These are phyloP conservation scores for Pseudisothecium myosuroides DNA, from an alignment of 225 moss, liverwort and hornwort genomes.

Conservation along the genomic window DNA sequence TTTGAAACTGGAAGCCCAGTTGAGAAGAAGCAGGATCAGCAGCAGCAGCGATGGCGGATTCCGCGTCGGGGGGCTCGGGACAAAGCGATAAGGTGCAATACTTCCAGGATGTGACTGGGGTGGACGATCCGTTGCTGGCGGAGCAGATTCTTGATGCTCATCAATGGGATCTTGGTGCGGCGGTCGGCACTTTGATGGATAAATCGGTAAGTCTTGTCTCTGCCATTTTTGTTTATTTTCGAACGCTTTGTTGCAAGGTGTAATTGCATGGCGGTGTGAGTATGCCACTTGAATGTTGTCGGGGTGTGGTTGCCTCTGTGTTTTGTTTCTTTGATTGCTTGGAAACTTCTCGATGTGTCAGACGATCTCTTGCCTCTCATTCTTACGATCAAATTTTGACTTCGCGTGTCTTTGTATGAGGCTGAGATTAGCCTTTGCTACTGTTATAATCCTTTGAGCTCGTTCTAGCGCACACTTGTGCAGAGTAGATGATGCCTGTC, in stretches of 20 bases:
- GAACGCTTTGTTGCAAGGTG: not conserved
- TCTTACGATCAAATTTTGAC: not conserved
- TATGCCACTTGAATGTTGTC: not conserved
- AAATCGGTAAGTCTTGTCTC: slow-evolving; percentile 17
- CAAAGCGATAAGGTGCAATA: slow-evolving; percentile 72
- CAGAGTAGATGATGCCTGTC: not conserved
- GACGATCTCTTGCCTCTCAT: not conserved
- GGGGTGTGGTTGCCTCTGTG: not conserved
- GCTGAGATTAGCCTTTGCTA: not conserved
- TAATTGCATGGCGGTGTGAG: not conserved
- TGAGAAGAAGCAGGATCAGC: not conserved
- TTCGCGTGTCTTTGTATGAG: not conserved
- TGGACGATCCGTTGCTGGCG: slow-evolving; percentile 55
- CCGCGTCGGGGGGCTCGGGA: slow-evolving; percentile 28
- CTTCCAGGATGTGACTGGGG: slow-evolving; percentile 92
- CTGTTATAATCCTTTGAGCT: not conserved
- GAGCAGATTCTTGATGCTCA: slow-evolving; percentile 88
- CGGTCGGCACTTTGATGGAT: slow-evolving; percentile 66
- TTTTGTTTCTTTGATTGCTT: not conserved
- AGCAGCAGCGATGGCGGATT: slow-evolving; percentile 34
- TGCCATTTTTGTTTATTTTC: not conserved
- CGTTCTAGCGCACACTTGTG: not conserved
- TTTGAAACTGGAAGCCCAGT: slow-evolving; percentile 9
- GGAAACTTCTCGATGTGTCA: not conserved
- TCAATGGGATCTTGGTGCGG: slow-evolving; percentile 89